Evolutionary conservation across 169 alveolate genomes (phyloP).

Genomic region (Amoebophrya sp.): DNA sequence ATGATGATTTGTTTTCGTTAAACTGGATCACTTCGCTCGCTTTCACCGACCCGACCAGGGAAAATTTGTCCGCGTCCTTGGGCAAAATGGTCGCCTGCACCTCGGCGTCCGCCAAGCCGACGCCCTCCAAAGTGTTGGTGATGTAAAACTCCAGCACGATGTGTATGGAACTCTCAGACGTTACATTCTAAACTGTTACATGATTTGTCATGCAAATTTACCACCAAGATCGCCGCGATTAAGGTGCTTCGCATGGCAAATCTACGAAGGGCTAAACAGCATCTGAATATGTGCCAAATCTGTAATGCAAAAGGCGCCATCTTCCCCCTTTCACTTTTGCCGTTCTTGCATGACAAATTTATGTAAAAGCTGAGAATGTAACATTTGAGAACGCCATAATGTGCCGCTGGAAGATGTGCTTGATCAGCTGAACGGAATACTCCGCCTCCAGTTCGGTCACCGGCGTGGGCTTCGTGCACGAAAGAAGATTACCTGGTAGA

Average conservation of each 20-base stretch:
- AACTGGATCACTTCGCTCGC: neutral
- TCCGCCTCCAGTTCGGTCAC: slow-evolving; percentile 55
- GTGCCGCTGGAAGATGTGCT: slow-evolving; percentile 35
- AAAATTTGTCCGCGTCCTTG: neutral
- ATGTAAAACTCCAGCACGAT: slow-evolving; percentile 44
- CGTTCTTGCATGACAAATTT: too few species aligned
- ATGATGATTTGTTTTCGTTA: neutral
- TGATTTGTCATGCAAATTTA: too few species aligned
- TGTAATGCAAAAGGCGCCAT: too few species aligned
- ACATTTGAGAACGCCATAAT: too few species aligned
- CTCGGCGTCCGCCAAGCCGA: slow-evolving; percentile 34
- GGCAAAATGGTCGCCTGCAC: neutral
- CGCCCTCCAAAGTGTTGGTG: slow-evolving; percentile 47
- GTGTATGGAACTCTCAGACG: too few species aligned
- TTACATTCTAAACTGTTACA: too few species aligned
- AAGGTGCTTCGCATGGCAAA: too few species aligned
- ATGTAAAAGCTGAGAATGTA: too few species aligned
- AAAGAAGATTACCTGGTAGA: slow-evolving; percentile 38
- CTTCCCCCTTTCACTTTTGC: too few species aligned
- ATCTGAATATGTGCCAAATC: too few species aligned
- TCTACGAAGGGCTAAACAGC: too few species aligned
- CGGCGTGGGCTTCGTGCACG: slow-evolving; percentile 23
- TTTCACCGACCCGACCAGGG: neutral
- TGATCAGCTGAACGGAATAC: slow-evolving; percentile 43
- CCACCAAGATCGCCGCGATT: too few species aligned